Base-by-base conservation (phyloP, 148 eudicot genomes). In the Fagopyrum esculentum region DNA sequence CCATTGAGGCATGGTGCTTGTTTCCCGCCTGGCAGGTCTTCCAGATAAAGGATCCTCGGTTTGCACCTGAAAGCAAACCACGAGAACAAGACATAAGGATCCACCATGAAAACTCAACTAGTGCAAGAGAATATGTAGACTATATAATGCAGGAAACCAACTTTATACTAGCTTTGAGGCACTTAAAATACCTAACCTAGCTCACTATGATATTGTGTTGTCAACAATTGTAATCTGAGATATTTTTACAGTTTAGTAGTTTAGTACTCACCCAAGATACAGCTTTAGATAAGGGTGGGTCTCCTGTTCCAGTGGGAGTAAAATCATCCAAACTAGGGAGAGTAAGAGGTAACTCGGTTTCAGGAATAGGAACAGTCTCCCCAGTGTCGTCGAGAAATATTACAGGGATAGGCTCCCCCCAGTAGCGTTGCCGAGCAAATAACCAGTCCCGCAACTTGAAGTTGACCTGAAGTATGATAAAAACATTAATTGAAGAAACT, bases 1-100 rank as follows among this genome's bases (percentile, higher is more conserved):
- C 98, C 98, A 95, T 73, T 95, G 98, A 45, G 97, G 98, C 98
- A 95, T 95, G 77, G 98, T 95, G 85, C 86, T 95, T 76, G 97
- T 95, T 78, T 95, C 98, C 60, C 98, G 92, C 50, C 77, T 80
- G 57, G 97, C 98, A 73, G 88, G 85, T 74, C 83, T 89, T 72
- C 93, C 90, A 77, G 93, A 85, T 78, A 83, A 51, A 51, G 96
- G 87, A 79, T 95, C 98, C 13, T 60, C 71, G 30, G 93, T 86
- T 77, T 85, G 84, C 73, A 95, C 96, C 98, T 95, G 78, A 74
- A 79, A 71, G 80, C 17, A 70, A 75, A 63, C 30, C 70, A 73
- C 52, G 57, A 69, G 29, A 75, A 10, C 6, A 44, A 79, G 22
- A 30, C 30, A 50, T 66, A 40, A 66, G 47, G 6, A 13, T 66